These are phyloP conservation scores for Penicillium riverlandense DNA, from an alignment of 495 filamentous ascomycete species.

Conservation along the genomic window DNA sequence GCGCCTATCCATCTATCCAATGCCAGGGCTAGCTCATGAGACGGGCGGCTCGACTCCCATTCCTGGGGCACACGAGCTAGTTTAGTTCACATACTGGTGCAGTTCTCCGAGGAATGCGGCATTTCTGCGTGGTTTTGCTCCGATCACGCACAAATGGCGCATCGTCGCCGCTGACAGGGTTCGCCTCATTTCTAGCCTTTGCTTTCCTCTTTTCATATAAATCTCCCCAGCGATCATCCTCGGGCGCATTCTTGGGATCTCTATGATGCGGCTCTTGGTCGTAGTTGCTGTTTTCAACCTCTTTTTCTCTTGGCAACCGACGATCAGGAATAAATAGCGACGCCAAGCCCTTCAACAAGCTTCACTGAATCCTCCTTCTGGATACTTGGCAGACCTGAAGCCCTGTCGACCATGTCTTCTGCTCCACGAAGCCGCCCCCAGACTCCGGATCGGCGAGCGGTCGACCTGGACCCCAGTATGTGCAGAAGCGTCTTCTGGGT, in stretches of 20 bases:
- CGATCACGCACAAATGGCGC: constrained; percentile 33
- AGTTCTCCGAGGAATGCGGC: constrained; percentile 26
- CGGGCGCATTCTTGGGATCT: background rate
- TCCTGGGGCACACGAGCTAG: too few species aligned
- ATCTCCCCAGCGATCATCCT: background rate
- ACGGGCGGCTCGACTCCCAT: too few species aligned
- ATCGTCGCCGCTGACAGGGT: constrained; percentile 9
- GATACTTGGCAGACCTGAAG: too few species aligned
- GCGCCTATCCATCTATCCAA: too few species aligned
- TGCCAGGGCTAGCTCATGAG: too few species aligned
- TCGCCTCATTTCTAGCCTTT: constrained; percentile 8
- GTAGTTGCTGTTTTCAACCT: background rate
- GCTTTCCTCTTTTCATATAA: constrained; percentile 8
- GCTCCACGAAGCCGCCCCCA: constrained; percentile 1
- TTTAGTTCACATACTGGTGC: constrained; percentile 5
- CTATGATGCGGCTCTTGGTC: constrained; percentile 7
- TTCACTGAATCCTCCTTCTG: too few species aligned
- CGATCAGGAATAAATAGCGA: too few species aligned
- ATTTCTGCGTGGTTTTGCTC: constrained; percentile 35
- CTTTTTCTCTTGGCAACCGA: too few species aligned
- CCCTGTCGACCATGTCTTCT: constrained; percentile 5
- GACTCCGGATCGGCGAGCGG: constrained; percentile 5
- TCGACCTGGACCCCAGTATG: background rate
- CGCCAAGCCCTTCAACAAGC: too few species aligned
- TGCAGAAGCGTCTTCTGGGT: constrained; percentile 36